A percentile compares a stretch with the other conserved stretches of the same genome.
phyloP scores from a whole-genome alignment of 1,284 basidiomycete genomes.

The Naganishia cerealis region DNA sequence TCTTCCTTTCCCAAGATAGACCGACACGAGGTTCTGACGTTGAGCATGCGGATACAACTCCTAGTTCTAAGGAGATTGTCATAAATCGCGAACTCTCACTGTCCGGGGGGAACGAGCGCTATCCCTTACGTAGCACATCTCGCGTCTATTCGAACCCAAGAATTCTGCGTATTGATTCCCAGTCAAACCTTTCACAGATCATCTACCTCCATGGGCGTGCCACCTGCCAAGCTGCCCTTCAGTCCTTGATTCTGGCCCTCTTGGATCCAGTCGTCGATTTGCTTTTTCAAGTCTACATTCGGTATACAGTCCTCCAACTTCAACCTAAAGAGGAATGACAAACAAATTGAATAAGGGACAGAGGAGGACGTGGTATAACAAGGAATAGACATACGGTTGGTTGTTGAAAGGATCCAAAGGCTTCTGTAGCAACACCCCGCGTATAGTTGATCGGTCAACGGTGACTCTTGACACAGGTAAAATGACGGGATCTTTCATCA shows the following conservation, averaged over 20 bases:
- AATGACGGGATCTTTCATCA: slow-evolving; percentile 95
- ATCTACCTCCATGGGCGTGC: slow-evolving; percentile 26
- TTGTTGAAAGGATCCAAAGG: slow-evolving; percentile 89
- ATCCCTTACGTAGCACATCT: no score
- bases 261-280: slow-evolving; percentile 64
- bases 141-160: no score
- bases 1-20: no score
- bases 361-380: not conserved
- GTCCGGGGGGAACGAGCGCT: no score
- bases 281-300: slow-evolving; percentile 64
- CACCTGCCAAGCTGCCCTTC: slow-evolving; percentile 22
- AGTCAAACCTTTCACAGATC: slow-evolving; percentile 5
- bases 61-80: no score
- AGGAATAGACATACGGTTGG: slow-evolving; percentile 56
- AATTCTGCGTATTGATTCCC: not conserved
- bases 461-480: slow-evolving; percentile 79
- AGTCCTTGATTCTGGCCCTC: slow-evolving; percentile 53
- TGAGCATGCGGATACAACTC: no score
- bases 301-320: slow-evolving; percentile 76
- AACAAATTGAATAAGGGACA: not conserved
- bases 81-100: no score
- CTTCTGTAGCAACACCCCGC: slow-evolving; percentile 89
- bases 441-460: slow-evolving; percentile 90
- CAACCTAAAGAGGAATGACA: slow-evolving; percentile 52
- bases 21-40: no score